These are phyloP conservation scores for Arthrocladium fulminans DNA, from an alignment of 2,329 filamentous ascomycete species.

Conservation along the genomic window DNA sequence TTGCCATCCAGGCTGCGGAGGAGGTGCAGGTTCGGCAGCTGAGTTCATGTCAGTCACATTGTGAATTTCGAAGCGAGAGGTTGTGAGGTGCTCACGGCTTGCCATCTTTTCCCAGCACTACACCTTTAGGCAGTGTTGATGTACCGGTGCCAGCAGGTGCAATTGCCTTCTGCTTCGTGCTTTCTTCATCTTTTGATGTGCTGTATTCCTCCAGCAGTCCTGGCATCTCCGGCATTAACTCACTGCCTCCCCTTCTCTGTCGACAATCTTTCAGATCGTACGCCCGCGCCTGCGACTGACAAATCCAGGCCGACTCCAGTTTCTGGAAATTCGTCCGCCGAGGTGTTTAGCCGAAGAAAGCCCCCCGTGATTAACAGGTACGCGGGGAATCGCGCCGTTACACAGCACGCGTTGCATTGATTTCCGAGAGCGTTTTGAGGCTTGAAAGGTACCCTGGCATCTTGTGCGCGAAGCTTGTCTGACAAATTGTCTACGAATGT, in stretches of 20 bases:
- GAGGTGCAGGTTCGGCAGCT: conserved; percentile 44
- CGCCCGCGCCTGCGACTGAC: background rate
- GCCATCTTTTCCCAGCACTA: conserved; percentile 42
- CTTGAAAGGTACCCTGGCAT: background rate
- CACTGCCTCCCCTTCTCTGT: background rate
- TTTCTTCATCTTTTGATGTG: background rate
- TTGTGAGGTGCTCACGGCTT: conserved; percentile 36
- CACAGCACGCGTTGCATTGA: background rate
- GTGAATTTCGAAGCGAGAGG: background rate
- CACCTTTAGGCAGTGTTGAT: conserved; percentile 25
- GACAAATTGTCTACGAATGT: background rate
- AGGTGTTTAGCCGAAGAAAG: too few species aligned
- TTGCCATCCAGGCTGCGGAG: conserved; percentile 37
- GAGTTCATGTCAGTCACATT: conserved; percentile 8
- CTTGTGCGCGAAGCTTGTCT: background rate
- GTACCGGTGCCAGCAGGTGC: background rate
- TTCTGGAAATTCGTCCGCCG: background rate
- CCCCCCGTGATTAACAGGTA: too few species aligned
- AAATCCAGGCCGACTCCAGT: background rate
- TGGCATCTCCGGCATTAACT: background rate
- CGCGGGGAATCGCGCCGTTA: background rate
- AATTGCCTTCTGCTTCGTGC: background rate
- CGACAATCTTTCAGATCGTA: background rate
- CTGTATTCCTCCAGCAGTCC: conserved; percentile 4
- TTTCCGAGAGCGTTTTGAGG: background rate